phyloP scores from a whole-genome alignment of 345 rosid species.

The Melaleuca alternifolia region DNA sequence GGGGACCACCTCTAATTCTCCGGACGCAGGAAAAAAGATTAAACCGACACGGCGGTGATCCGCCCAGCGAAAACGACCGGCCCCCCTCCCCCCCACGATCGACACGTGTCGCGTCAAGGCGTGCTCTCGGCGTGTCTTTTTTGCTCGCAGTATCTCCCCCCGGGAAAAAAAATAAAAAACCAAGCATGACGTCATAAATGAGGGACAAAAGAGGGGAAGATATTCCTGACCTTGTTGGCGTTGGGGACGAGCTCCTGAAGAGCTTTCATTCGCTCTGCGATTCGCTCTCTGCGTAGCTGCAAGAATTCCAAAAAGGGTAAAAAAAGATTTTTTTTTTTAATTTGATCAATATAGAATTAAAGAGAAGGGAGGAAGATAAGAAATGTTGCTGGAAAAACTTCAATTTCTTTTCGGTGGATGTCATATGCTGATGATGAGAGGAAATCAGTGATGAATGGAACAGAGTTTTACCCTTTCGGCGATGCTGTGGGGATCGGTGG shows the following conservation, averaged over 20 bases:
- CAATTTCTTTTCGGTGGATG: neutral
- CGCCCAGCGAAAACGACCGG: neutral
- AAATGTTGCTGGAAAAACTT: neutral
- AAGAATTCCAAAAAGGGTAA: neutral
- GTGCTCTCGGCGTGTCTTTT: too few relatives aligned
- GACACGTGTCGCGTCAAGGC: neutral
- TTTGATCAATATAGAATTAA: neutral
- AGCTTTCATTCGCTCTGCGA: constrained; percentile 97
- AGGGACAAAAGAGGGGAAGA: neutral
- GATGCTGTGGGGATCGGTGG: constrained; percentile 97
- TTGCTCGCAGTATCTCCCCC: neutral
- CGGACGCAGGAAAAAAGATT: neutral
- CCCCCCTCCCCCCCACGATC: neutral
- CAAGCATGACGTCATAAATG: neutral
- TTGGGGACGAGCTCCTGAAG: constrained; percentile 94
- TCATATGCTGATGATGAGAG: too few relatives aligned
- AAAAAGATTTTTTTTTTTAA: neutral
- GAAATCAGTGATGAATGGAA: too few relatives aligned
- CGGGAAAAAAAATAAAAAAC: too few relatives aligned
- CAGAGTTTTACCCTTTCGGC: constrained; percentile 64
- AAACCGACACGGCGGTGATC: neutral
- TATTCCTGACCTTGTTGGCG: constrained; percentile 67
- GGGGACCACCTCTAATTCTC: neutral
- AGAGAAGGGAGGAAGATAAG: neutral
- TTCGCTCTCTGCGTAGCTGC: constrained; percentile 92